Evolutionary conservation across 345 rosid genomes (phyloP).

Genomic region (Gynandropsis gynandra): DNA sequence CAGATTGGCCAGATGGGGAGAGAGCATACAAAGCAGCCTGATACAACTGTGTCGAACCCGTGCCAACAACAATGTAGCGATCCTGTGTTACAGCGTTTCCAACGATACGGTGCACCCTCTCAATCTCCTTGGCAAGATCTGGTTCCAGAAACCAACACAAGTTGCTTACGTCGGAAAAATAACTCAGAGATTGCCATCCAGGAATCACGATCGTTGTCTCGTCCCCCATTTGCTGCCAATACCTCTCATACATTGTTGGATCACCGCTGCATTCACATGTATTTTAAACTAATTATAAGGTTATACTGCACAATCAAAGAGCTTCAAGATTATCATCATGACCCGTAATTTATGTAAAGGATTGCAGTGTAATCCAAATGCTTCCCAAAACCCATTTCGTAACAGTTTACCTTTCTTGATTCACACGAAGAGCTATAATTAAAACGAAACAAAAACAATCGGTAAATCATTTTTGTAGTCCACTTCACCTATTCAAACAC

Average conservation of each 20-base stretch:
- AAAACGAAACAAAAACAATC: not conserved
- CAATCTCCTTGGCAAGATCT: slow-evolving; percentile 51
- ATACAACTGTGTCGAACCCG: slow-evolving; percentile 83
- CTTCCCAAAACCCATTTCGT: not conserved
- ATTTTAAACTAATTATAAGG: not conserved
- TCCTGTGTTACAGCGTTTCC: slow-evolving; percentile 73
- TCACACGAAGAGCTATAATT: not conserved
- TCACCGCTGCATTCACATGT: slow-evolving; percentile 58
- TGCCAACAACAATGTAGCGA: slow-evolving; percentile 71
- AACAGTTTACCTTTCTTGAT: not conserved
- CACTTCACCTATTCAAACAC: not conserved
- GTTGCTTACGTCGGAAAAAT: slow-evolving; percentile 58
- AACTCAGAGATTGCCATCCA: slow-evolving; percentile 86
- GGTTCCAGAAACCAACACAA: slow-evolving; percentile 93
- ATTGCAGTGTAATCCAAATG: no score
- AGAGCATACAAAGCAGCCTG: slow-evolving; percentile 83
- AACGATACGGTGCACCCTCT: slow-evolving; percentile 58
- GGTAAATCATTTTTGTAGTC: not conserved
- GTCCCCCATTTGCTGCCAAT: slow-evolving; percentile 67
- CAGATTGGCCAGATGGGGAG: slow-evolving; percentile 42
- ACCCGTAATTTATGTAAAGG: no score
- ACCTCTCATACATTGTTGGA: slow-evolving; percentile 78
- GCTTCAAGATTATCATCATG: no score
- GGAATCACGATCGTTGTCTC: slow-evolving; percentile 60
- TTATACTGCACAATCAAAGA: not conserved